These are phyloP conservation scores for Solanum hybrid DNA, from an alignment of 305 asterid species.

Conservation along the genomic window DNA sequence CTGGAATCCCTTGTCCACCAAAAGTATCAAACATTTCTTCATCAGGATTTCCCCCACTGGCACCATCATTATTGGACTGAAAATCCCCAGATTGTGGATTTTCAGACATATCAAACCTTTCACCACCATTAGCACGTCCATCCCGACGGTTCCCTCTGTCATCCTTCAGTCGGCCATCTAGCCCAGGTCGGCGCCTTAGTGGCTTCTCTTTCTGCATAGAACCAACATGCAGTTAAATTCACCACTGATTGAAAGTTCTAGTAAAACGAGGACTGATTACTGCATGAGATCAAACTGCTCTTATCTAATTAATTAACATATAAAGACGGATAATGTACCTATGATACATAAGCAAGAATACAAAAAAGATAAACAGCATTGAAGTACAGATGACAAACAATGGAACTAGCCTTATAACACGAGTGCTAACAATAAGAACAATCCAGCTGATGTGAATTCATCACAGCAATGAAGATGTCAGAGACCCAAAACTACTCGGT, in stretches of 20 bases:
- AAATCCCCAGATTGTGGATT: slow-evolving; percentile 58
- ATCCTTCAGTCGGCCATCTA: slow-evolving; percentile 61
- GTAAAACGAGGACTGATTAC: background rate
- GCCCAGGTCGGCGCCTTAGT: slow-evolving; percentile 63
- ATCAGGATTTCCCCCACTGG: slow-evolving; percentile 53
- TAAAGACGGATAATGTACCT: background rate
- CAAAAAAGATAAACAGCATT: background rate
- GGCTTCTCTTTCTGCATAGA: slow-evolving; percentile 72
- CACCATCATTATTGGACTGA: slow-evolving; percentile 43
- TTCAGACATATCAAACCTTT: slow-evolving; percentile 67
- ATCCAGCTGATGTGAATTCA: background rate
- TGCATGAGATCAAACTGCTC: background rate
- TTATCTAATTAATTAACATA: background rate
- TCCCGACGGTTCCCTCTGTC: slow-evolving; percentile 72
- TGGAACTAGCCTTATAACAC: background rate
- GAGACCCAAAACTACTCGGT: background rate
- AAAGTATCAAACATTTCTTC: slow-evolving; percentile 78
- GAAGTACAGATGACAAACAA: background rate
- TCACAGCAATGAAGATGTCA: background rate
- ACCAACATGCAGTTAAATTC: background rate
- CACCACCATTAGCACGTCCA: slow-evolving; percentile 52
- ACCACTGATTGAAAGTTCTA: background rate
- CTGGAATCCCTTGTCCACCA: slow-evolving; percentile 75
- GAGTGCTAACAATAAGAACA: background rate
- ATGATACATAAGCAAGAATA: background rate